Percentiles rank a stretch among this genome's conserved stretches.
Evolutionary conservation across 352 stramenopile genomes (phyloP).

Genomic region (Blastocystis sp.): DNA sequence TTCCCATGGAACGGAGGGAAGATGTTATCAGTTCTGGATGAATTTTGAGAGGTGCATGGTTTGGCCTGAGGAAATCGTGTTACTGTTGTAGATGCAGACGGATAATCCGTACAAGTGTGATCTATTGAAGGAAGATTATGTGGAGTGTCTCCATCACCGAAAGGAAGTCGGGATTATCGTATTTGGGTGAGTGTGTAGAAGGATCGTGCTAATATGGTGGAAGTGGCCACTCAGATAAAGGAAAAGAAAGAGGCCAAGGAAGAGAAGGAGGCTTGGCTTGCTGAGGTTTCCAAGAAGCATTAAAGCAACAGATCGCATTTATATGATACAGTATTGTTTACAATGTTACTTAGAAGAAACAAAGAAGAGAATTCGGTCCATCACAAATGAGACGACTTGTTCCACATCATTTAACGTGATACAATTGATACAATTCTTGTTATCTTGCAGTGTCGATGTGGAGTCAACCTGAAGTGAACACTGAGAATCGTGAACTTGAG

Average conservation of each 20-base stretch:
- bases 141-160: slow-evolving; percentile 61
- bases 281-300: slow-evolving; percentile 26
- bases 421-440: background rate
- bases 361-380: background rate
- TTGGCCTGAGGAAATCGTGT: background rate
- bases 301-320: slow-evolving; percentile 50
- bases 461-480: too few relatives aligned
- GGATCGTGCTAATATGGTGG: slow-evolving; percentile 52
- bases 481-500: too few relatives aligned
- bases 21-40: slow-evolving; percentile 61
- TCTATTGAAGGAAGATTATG: slow-evolving; percentile 61
- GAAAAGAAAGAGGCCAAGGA: slow-evolving; percentile 28
- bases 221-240: slow-evolving; percentile 44
- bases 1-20: slow-evolving; percentile 50
- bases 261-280: slow-evolving; percentile 23
- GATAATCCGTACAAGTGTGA: slow-evolving; percentile 62
- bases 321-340: background rate
- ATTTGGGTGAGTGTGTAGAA: slow-evolving; percentile 5
- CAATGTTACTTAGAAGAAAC: background rate
- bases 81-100: slow-evolving; percentile 6
- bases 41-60: slow-evolving; percentile 60
- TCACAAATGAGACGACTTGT: background rate
- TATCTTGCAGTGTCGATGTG: too few relatives aligned
- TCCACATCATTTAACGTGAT: background rate
- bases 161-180: slow-evolving; percentile 3